A percentile compares a stretch with the other conserved stretches of the same genome.
Conservation (phyloP, 208 protist genomes). For the Trypanosoma lewisi region DNA sequence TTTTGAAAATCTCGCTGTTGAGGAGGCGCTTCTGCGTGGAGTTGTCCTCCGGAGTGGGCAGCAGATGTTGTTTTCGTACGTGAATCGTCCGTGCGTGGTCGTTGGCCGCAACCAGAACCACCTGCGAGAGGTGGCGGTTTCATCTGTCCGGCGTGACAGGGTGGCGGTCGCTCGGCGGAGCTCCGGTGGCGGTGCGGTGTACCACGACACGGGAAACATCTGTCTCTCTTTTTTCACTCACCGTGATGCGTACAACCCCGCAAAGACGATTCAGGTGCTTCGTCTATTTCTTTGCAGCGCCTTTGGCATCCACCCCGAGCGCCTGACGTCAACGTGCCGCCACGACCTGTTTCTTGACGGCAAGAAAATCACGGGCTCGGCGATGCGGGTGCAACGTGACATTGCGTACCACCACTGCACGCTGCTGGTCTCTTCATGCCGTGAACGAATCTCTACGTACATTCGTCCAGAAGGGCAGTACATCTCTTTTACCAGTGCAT, state of each 20-base stretch:
- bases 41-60: constrained; percentile 36
- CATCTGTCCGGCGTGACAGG: constrained; percentile 32
- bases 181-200: constrained; percentile 84
- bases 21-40: constrained; percentile 73
- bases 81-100: constrained; percentile 82
- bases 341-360: constrained; percentile 84
- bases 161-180: constrained; percentile 66
- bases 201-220: constrained; percentile 79
- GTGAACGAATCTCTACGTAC: constrained; percentile 39
- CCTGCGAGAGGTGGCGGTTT: constrained; percentile 62
- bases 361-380: constrained; percentile 83
- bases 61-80: constrained; percentile 62
- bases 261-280: constrained; percentile 72
- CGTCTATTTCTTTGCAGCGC: constrained; percentile 40
- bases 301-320: constrained; percentile 35
- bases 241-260: constrained; percentile 62
- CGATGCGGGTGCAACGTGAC: constrained; percentile 85
- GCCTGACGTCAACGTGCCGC: constrained; percentile 63
- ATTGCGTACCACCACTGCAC: constrained; percentile 88
- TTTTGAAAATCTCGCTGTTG: constrained; percentile 68
- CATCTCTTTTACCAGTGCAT: constrained; percentile 41
- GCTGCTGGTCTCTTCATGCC: constrained; percentile 58
- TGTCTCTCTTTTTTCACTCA: constrained; percentile 84
- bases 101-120: constrained; percentile 85
- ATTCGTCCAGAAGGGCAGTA: constrained; percentile 56